Base-by-base conservation (phyloP, 768 basidiomycete genomes). In the Psilocybe azurescens region DNA sequence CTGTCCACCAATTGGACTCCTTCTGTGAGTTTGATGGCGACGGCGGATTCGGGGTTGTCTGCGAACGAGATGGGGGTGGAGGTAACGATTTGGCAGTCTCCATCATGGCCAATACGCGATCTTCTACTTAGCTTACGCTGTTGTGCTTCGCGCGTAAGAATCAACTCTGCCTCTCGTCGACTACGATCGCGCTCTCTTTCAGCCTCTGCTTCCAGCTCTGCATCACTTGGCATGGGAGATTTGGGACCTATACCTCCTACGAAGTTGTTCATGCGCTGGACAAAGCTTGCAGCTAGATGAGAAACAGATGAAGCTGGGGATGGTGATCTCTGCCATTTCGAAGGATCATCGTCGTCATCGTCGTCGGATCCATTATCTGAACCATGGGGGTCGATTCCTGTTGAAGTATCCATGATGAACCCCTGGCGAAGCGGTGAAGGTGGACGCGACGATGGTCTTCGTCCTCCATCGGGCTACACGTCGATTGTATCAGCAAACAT, bases 171-270 rank as follows among this genome's bases (percentile, higher is more conserved):
- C 71, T 94, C 91, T 41, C 86, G 79, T 60, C 93, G 78, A 65
- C 89, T 90, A 47, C 81, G 77, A 66, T 94, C 93, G 48, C 93
- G 85, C 71, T 94, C 92, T 29, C 86, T 78, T 61, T 89, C 84
- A 8, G 91, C 92, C 63, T 93, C 89, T 2, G 90, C 91, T 74
- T 94, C 93, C 8, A 95, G 75, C 70, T 95, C 90, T 0, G 89
- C 90, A 69, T 93, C 91, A 1, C 88, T 85, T 1, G 84, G 90
- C 68, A 82, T 73, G 6, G 78, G 73, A 6, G 79, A 75, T 47
- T 79, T 79, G 14, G 77, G 77, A 5, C 81, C 75, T 3, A 84
- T 82, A 49, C 81, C 82, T 46, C 80, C 83, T 59, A 93, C 84
- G 59, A 93, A 78, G 16, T 83, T 83, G 46, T 86, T 86, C n/a